These are phyloP conservation scores for Ambrosia trifida DNA, from an alignment of 129 eudicot species.

Conservation along the genomic window DNA sequence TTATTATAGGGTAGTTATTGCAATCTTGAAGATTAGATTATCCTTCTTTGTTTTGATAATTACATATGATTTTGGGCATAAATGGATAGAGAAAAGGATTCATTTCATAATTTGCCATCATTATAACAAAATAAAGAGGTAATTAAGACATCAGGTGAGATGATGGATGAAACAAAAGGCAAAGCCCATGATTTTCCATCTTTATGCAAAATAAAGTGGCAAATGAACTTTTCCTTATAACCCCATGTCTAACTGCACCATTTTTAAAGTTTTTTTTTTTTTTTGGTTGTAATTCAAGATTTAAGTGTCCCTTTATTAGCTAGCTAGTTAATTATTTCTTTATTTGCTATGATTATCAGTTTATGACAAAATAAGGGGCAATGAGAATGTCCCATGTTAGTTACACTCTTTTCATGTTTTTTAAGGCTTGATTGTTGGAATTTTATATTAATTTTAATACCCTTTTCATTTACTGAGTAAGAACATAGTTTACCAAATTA, in stretches of 20 bases:
- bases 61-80: constrained; percentile 29
- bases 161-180: constrained; percentile 27
- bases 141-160: constrained; percentile 22
- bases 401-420: constrained; percentile 1
- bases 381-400: constrained; percentile 22
- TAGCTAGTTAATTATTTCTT: constrained; percentile 31
- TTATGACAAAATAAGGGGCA: constrained; percentile 26
- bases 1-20: constrained; percentile 8
- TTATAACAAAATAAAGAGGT: constrained; percentile 37
- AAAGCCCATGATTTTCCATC: constrained; percentile 8
- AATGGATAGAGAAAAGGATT: constrained; percentile 29
- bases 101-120: constrained; percentile 36
- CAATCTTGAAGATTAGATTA: constrained; percentile 29
- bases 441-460: not conserved
- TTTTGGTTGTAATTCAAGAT: constrained; percentile 21
- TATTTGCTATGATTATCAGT: constrained; percentile 24
- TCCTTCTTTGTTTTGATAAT: constrained; percentile 26
- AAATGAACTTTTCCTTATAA: constrained; percentile 3
- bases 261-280: constrained; percentile 7
- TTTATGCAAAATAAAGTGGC: constrained; percentile 26
- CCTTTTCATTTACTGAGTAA: not conserved
- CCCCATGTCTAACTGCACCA: constrained; percentile 33
- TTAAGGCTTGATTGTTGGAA: not conserved
- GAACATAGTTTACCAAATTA: constrained; percentile 12
- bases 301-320: not conserved